phyloP scores from a whole-genome alignment of 805 yeast species.

The Pichia thaimueangensis region DNA sequence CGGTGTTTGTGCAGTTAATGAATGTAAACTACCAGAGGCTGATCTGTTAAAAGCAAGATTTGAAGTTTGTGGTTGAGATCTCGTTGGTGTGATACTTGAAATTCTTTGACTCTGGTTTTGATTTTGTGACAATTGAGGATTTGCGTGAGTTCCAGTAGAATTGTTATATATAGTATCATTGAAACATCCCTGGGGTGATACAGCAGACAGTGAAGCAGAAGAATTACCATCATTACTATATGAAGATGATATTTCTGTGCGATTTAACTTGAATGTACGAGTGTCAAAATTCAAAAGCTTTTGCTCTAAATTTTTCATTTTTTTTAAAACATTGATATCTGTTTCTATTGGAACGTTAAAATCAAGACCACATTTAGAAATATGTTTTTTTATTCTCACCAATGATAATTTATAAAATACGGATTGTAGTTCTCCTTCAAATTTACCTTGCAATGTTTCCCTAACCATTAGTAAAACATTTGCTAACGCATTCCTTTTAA shows the following conservation, averaged over 20 bases:
- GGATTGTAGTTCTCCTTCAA: not conserved
- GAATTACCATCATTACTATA: not conserved
- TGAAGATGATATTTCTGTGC: not conserved
- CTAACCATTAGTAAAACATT: not conserved
- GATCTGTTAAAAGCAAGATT: no score
- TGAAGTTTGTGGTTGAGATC: no score
- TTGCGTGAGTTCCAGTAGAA: no score
- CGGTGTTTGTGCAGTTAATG: no score
- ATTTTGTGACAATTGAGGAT: no score
- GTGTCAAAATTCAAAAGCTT: not conserved
- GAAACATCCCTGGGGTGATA: no score
- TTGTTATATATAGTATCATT: no score
- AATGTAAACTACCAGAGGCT: no score
- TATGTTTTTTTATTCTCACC: not conserved
- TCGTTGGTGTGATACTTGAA: no score
- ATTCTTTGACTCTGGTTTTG: no score
- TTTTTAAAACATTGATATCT: not conserved
- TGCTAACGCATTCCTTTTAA: not conserved
- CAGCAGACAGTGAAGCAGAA: not conserved
- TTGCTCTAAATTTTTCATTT: slow-evolving; percentile 1
- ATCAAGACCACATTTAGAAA: not conserved
- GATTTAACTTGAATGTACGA: slow-evolving; percentile 1
- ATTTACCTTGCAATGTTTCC: not conserved
- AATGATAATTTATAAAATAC: slow-evolving; percentile 5
- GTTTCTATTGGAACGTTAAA: not conserved